phyloP scores from a whole-genome alignment of 1,284 basidiomycete species.

The Tylopilus orsonianus region DNA sequence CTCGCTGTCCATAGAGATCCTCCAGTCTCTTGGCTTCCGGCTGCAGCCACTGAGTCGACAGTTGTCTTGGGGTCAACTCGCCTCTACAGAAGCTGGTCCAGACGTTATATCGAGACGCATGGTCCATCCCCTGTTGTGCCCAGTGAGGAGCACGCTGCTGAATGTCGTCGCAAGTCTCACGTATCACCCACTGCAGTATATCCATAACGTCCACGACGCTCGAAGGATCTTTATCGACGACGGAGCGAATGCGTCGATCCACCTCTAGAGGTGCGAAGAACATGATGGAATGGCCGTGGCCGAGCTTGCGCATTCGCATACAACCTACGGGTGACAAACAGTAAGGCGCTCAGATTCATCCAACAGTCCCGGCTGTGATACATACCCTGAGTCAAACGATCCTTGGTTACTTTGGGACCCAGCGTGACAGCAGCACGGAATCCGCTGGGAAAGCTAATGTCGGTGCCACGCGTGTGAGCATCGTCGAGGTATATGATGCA shows the following conservation, averaged over 20 bases:
- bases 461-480: slow-evolving; percentile 57
- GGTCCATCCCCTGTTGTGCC: slow-evolving; percentile 49
- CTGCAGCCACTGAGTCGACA: slow-evolving; percentile 38
- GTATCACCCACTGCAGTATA: slow-evolving; percentile 47
- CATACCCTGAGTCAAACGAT: slow-evolving; percentile 52
- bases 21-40: slow-evolving; percentile 41
- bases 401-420: slow-evolving; percentile 55
- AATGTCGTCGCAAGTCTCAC: slow-evolving; percentile 46
- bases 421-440: slow-evolving; percentile 52
- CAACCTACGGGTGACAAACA: slow-evolving; percentile 36
- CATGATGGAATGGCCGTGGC: slow-evolving; percentile 47
- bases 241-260: slow-evolving; percentile 40
- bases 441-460: slow-evolving; percentile 47
- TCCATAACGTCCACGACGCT: slow-evolving; percentile 31
- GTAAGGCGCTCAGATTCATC: neutral
- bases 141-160: slow-evolving; percentile 41
- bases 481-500: slow-evolving; percentile 58
- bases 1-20: slow-evolving; percentile 35
- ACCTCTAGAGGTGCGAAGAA: slow-evolving; percentile 52
- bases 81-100: slow-evolving; percentile 28
- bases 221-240: slow-evolving; percentile 9
- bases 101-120: slow-evolving; percentile 34
- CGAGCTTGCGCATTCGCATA: slow-evolving; percentile 53
- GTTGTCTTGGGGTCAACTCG: slow-evolving; percentile 2
- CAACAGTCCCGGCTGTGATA: neutral